phyloP scores from a whole-genome alignment of 164 flowering plant genomes.

The Berberis thunbergii region DNA sequence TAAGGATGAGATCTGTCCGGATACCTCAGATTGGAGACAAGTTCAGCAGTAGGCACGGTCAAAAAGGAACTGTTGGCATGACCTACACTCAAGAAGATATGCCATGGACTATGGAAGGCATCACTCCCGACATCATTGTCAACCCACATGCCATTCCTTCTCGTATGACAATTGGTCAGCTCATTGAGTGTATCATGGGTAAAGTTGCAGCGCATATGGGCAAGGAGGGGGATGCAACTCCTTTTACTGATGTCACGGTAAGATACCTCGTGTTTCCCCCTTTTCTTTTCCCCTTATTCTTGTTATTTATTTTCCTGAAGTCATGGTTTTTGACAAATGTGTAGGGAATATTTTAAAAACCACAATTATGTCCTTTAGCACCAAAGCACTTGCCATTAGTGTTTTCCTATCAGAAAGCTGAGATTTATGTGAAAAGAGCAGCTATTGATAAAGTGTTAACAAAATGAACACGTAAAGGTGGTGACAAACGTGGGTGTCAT shows the following conservation, averaged over 20 bases:
- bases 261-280: conserved; percentile 15
- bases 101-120: conserved; percentile 97
- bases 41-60: conserved; percentile 95
- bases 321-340: neutral
- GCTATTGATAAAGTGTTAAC: too few species aligned
- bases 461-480: too few species aligned
- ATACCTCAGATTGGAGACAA: conserved; percentile 98
- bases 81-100: conserved; percentile 96
- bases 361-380: too few species aligned
- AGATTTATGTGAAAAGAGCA: too few species aligned
- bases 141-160: conserved; percentile 98
- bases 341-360: too few species aligned
- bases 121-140: conserved; percentile 81
- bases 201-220: conserved; percentile 97
- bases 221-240: conserved; percentile 97
- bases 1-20: conserved; percentile 84
- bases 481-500: too few species aligned
- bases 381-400: too few species aligned
- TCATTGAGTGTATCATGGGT: conserved; percentile 97
- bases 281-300: too few species aligned
- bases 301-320: neutral
- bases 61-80: conserved; percentile 97
- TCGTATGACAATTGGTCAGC: conserved; percentile 98
- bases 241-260: conserved; percentile 92
- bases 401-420: too few species aligned